Evolutionary conservation across 2,329 filamentous ascomycete genomes (phyloP), one percentile per base, ranked within the genome.

Genomic region (Chrysoporthe puriensis): DNA sequence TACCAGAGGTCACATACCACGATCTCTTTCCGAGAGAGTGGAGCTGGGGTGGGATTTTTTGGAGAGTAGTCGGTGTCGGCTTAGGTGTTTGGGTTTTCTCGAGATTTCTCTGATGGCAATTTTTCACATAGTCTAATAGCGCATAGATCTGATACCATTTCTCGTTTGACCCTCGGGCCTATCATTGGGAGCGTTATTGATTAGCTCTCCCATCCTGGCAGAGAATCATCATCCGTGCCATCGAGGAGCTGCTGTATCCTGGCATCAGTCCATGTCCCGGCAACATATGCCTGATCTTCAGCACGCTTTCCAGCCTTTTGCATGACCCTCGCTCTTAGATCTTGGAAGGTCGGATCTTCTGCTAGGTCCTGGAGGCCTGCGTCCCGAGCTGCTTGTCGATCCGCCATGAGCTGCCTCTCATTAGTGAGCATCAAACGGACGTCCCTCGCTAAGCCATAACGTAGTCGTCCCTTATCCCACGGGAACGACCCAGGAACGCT

Each of bases 41-140:
- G 62, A 64, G 62, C 21, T 64, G 62, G 62, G 62, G 52, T 3
- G 26, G 54, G 14, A 64, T 64, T 26, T 40, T 46, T 21, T 46
- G 54, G 40, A 32, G 44, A n/a, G 52, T 64, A 9, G 52, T 58
- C 13, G 62, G 62, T 21, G 26, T 64, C 4, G 42, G 21, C 16
- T n/a, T 48, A 13, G 62, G 62, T 40, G 18, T 58, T 6, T 64
- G 62, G 62, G 62, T 34, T 13, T 64, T 64, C n/a, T 64, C 62
- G 26, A 58, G 62, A 18, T 8, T 64, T 14, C 43, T 64, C 16
- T 64, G 62, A 64, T 21, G 34, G 16, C 46, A 36, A 26, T 32
- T 43, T 1, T 26, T 3, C 9, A 9, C n/a, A 26, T 21, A n/a
- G n/a, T 40, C 6, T 40, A 6, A 7, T 40, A 9, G 36, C 9